Evolutionary conservation across 176 grass and related monocot genomes (phyloP).

Genomic region (Dactylis glomerata): DNA sequence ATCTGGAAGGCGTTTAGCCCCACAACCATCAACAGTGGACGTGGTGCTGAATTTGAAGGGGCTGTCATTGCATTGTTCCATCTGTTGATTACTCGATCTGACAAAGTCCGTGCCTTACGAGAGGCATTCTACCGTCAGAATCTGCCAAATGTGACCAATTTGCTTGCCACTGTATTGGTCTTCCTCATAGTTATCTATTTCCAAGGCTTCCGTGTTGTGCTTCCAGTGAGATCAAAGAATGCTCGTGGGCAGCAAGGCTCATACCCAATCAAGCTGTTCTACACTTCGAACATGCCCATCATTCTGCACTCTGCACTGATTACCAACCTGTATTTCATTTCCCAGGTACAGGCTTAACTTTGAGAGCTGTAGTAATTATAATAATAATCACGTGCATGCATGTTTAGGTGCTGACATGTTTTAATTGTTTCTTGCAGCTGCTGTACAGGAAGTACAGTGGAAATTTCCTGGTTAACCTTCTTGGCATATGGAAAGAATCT

Average conservation of each 20-base stretch:
- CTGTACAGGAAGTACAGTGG: conserved; percentile 94
- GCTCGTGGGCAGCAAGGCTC: conserved; percentile 92
- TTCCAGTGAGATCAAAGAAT: conserved; percentile 93
- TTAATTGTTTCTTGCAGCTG: conserved; percentile 39
- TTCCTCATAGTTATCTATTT: conserved; percentile 97
- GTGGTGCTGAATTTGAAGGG: conserved; percentile 96
- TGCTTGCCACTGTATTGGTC: conserved; percentile 88
- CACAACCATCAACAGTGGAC: conserved; percentile 89
- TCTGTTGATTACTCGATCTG: conserved; percentile 78
- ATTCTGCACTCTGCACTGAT: conserved; percentile 91
- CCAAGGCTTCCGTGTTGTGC: conserved; percentile 92
- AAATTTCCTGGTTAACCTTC: conserved; percentile 89
- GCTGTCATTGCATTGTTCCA: conserved; percentile 95
- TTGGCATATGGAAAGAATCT: conserved; percentile 88
- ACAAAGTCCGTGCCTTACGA: conserved; percentile 76
- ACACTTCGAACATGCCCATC: conserved; percentile 95
- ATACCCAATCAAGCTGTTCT: conserved; percentile 95
- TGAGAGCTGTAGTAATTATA: neutral
- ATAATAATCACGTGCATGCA: neutral
- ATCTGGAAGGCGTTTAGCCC: conserved; percentile 99
- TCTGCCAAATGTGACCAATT: conserved; percentile 91
- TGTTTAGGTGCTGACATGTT: conserved; percentile 6
- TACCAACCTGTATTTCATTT: conserved; percentile 94
- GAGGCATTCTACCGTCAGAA: conserved; percentile 94
- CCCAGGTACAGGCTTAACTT: conserved; percentile 47